phyloP scores from a whole-genome alignment of 306 rosid genomes.

The Mimosa pudica region DNA sequence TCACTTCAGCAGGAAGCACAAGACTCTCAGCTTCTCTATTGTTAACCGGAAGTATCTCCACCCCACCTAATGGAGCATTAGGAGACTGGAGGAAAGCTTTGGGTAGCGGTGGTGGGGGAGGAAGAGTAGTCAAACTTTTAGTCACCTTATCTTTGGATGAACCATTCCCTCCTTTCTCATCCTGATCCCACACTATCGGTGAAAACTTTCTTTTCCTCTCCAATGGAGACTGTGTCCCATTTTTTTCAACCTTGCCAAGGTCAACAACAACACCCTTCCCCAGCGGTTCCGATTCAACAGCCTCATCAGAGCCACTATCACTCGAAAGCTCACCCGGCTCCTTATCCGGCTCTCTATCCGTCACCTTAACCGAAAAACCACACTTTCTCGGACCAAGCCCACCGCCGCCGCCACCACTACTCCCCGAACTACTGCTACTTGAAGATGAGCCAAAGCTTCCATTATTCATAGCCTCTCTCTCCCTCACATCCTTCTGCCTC shows the following conservation, averaged over 20 bases:
- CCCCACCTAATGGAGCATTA: conserved; percentile 47
- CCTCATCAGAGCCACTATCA: conserved; percentile 94
- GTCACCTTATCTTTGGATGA: conserved; percentile 51
- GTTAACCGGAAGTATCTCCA: conserved; percentile 43
- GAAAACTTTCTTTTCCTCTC: conserved; percentile 92
- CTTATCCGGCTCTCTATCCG: conserved; percentile 84
- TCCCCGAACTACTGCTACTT: conserved; percentile 72
- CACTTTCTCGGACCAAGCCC: conserved; percentile 59
- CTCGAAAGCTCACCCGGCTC: conserved; percentile 98
- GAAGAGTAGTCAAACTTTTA: conserved; percentile 41
- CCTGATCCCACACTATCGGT: conserved; percentile 92
- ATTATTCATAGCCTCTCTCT: conserved; percentile 61
- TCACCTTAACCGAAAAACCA: conserved; percentile 49
- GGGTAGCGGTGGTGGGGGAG: conserved; percentile 56
- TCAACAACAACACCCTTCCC: conserved; percentile 40
- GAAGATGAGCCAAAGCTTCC: conserved; percentile 60
- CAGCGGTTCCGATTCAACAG: conserved; percentile 58
- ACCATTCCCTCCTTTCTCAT: conserved; percentile 56
- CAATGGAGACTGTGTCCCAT: conserved; percentile 44
- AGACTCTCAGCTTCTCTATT: conserved; percentile 36
- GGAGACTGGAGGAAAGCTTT: conserved; percentile 54
- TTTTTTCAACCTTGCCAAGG: conserved; percentile 46
- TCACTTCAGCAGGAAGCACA: conserved; percentile 34
- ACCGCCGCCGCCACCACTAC: conserved; percentile 55
- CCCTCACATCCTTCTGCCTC: conserved; percentile 64